A percentile compares a stretch with the other conserved stretches of the same genome.
phyloP scores from a whole-genome alignment of 345 rosid genomes.

The Jatropha curcas region DNA sequence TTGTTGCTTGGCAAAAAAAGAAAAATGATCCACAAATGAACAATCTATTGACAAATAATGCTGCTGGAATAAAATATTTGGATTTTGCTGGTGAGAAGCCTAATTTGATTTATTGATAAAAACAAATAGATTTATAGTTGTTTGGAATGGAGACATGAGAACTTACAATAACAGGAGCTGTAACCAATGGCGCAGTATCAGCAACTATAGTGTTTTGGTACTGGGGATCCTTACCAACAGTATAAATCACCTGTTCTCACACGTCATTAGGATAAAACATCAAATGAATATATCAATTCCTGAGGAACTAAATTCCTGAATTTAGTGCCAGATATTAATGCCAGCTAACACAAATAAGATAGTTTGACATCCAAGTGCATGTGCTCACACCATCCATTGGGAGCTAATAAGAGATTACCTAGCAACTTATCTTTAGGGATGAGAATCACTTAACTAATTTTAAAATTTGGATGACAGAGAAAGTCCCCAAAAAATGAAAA shows the following conservation, averaged over 20 bases:
- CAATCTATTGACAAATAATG: not conserved
- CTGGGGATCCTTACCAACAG: constrained; percentile 79
- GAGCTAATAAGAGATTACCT: not conserved
- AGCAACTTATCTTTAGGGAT: not conserved
- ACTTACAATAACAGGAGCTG: constrained; percentile 78
- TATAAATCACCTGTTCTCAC: constrained; percentile 66
- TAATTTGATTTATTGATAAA: not conserved
- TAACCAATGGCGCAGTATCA: constrained; percentile 58
- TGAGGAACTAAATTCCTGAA: not conserved
- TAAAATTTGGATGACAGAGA: not conserved
- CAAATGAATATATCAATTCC: not conserved
- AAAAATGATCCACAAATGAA: not conserved
- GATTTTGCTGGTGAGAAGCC: not conserved
- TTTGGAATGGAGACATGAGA: constrained; percentile 19
- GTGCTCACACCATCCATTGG: not conserved
- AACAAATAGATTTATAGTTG: not conserved
- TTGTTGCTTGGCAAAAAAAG: constrained; percentile 10
- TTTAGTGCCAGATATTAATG: not conserved
- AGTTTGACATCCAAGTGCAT: not conserved
- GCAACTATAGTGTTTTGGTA: constrained; percentile 63
- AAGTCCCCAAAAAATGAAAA: not conserved
- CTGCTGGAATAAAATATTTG: not conserved
- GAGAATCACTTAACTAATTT: not conserved
- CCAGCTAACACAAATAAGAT: not conserved
- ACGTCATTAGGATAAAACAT: constrained; percentile 20